Evolutionary conservation across 495 filamentous ascomycete species (phyloP).

Genomic region (Penicillium malachiteum): DNA sequence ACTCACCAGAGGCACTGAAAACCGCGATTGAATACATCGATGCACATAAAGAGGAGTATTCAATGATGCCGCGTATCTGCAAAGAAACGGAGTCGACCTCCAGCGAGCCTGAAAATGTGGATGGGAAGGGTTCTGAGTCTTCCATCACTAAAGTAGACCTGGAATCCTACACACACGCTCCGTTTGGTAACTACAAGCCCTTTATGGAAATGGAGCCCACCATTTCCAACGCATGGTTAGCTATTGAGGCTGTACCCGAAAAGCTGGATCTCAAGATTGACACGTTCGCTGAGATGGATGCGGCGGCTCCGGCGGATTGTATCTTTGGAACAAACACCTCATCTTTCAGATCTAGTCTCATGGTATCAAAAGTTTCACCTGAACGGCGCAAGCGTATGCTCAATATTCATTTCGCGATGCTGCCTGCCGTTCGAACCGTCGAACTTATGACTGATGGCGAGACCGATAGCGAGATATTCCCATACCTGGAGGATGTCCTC

Average conservation of each 20-base stretch:
- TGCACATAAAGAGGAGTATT: neutral
- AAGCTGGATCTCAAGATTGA: slow-evolving; percentile 49
- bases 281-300: slow-evolving; percentile 48
- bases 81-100: neutral
- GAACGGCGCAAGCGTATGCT: slow-evolving; percentile 31
- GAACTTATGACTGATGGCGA: slow-evolving; percentile 53
- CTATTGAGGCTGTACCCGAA: slow-evolving; percentile 58
- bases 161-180: neutral
- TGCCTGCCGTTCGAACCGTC: slow-evolving; percentile 40
- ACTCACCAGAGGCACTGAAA: slow-evolving; percentile 3
- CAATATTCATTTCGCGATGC: slow-evolving; percentile 53
- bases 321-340: slow-evolving; percentile 55
- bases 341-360: slow-evolving; percentile 45
- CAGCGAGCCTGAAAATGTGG: neutral
- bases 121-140: too few species aligned
- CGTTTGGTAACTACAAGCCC: neutral
- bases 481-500: slow-evolving; percentile 40
- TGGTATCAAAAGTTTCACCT: slow-evolving; percentile 42
- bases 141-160: neutral
- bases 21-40: neutral
- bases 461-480: slow-evolving; percentile 36
- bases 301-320: slow-evolving; percentile 37
- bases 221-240: slow-evolving; percentile 45
- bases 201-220: neutral
- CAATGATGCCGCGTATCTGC: neutral